Percentiles rank a stretch among this genome's conserved stretches.
Evolutionary conservation across 176 grass and related monocot genomes (phyloP).

Genomic region (Oryza meyeriana): DNA sequence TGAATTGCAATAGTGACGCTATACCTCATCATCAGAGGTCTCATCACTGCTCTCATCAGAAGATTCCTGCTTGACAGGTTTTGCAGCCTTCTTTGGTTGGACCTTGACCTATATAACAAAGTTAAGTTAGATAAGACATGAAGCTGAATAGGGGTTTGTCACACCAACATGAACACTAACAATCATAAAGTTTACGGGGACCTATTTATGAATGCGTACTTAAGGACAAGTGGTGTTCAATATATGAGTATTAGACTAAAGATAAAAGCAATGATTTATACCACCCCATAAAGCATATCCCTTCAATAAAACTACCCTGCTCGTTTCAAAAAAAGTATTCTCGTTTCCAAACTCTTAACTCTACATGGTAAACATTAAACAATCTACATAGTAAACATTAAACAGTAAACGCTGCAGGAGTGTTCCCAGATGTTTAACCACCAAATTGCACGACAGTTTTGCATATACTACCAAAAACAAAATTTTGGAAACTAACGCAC

Average conservation of each 20-base stretch:
- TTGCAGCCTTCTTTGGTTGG: constrained; percentile 45
- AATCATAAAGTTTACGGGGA: background rate
- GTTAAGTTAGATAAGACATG: background rate
- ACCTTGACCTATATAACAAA: constrained; percentile 52
- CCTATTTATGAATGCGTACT: background rate
- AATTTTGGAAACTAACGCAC: background rate
- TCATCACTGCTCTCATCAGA: constrained; percentile 52
- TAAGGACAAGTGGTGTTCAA: background rate
- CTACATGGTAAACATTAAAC: no score
- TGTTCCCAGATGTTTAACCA: background rate
- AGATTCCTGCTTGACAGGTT: constrained; percentile 48
- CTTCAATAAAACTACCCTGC: background rate
- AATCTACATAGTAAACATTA: background rate
- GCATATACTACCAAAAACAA: no score
- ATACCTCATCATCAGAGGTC: constrained; percentile 82
- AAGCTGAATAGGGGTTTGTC: background rate
- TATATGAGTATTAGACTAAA: background rate
- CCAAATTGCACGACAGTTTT: background rate
- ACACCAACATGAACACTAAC: background rate
- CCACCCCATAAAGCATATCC: background rate
- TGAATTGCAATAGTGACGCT: background rate
- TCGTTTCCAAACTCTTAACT: background rate
- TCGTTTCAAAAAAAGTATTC: background rate
- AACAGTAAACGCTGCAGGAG: background rate
- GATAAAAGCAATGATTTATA: background rate